Evolutionary conservation across 306 rosid genomes (phyloP), one percentile per base, ranked within the genome.

Genomic region (Vicia faba): DNA sequence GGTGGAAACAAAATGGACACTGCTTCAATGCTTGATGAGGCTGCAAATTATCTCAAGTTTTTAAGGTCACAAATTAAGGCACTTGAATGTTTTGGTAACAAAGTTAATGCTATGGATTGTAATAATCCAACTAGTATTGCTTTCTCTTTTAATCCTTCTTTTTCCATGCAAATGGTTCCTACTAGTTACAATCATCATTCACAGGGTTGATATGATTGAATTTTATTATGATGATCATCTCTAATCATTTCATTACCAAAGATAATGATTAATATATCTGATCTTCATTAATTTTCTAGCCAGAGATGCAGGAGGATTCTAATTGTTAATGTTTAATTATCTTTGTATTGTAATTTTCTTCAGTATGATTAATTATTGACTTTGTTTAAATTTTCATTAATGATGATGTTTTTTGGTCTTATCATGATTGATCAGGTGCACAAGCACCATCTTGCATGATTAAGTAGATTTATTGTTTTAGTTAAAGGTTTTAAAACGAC

Each of bases 1-100:
- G 97, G 97, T 6, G 99, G 99, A 44, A 86, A 72, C 87, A 93
- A 88, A 77, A 89, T 93, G 99, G 99, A 93, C 75, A 90, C 99
- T 48, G 99, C 99, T 12, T 90, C 99, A 28, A 90, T 90, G 92
- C 99, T 93, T 39, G 97, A 90, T 59, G 99, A 93, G 50, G 99
- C 97, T 69, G 97, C 99, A 44, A 93, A 85, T 40, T 93, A 93
- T 68, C 96, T 93, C 57, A 90, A 86, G 84, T 93, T 93, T 63
- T 80, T 93, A 18, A 86, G 85, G 73, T 79, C 97, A 19, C 99
- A 93, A 69, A 83, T 93, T 46, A 86, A 88, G 68, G 92, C 87
- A 18, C 70, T 93, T 11, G 99, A 93, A 61, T 74, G 38, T 70
- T 69, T 88, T 5, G 99, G 99, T 7, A 85, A 88, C 56, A 89